A percentile compares a stretch with the other conserved stretches of the same genome.
Evolutionary conservation across 2,329 filamentous ascomycete genomes (phyloP).

Genomic region (Colletotrichum musae): DNA sequence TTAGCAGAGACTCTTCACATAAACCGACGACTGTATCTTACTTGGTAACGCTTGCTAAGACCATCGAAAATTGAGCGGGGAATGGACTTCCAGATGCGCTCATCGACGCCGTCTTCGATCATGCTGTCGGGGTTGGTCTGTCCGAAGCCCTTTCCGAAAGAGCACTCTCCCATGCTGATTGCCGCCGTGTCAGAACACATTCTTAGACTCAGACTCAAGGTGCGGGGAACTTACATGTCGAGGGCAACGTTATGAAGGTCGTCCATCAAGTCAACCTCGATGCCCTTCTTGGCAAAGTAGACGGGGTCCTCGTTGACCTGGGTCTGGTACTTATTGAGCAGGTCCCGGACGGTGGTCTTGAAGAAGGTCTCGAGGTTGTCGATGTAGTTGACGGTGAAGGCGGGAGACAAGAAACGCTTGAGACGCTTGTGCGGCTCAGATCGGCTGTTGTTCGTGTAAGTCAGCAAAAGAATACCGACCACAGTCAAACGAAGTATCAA

Average conservation of each 20-base stretch:
- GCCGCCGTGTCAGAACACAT: too few relatives aligned
- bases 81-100: constrained; percentile 34
- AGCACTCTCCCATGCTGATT: constrained; percentile 46
- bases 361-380: constrained; percentile 45
- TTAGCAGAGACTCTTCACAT: not conserved
- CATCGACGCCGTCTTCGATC: constrained; percentile 35
- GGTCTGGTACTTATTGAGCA: constrained; percentile 33
- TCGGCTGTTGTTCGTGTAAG: constrained; percentile 33
- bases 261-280: constrained; percentile 47
- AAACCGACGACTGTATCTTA: fast-evolving
- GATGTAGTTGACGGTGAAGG: constrained; percentile 47
- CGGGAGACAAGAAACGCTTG: constrained; percentile 46
- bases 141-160: constrained; percentile 47
- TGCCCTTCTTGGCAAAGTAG: constrained; percentile 34
- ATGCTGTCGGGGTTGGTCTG: constrained; percentile 44
- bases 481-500: not conserved
- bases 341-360: constrained; percentile 40
- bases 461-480: not conserved
- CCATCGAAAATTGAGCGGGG: constrained; percentile 38
- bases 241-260: constrained; percentile 47
- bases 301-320: constrained; percentile 29
- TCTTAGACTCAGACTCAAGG: not conserved
- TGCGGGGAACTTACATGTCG: constrained; percentile 41
- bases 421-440: constrained; percentile 45
- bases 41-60: constrained; percentile 38